phyloP scores from a whole-genome alignment of 208 protist genomes.

The Crithidia acanthocephali region DNA sequence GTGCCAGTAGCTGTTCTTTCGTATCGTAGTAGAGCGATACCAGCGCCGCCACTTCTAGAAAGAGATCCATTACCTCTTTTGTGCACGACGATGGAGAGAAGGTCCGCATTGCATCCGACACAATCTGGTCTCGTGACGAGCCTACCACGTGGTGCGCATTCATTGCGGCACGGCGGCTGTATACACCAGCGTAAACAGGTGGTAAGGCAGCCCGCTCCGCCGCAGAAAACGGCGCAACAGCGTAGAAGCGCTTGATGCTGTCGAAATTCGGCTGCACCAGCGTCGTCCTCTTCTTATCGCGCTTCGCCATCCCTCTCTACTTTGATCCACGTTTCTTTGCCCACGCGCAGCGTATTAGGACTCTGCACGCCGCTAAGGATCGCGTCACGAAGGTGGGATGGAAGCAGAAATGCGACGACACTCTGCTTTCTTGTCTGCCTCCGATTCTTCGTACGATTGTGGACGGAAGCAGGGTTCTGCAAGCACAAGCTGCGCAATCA shows the following conservation, averaged over 20 bases:
- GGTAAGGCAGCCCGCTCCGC: constrained; percentile 55
- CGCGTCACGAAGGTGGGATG: no score
- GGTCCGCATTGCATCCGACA: constrained; percentile 80
- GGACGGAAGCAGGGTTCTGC: no score
- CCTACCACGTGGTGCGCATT: constrained; percentile 71
- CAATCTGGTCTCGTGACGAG: constrained; percentile 63
- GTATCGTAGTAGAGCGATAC: constrained; percentile 86
- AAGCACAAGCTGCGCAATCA: no score
- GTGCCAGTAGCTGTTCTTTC: constrained; percentile 52
- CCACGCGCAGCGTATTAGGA: no score
- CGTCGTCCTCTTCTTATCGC: constrained; percentile 36
- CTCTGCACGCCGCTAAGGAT: no score
- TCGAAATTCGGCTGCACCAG: constrained; percentile 75
- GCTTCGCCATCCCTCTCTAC: constrained; percentile 34
- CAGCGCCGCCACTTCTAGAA: constrained; percentile 72
- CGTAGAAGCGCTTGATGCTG: constrained; percentile 79
- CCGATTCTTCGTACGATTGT: no score
- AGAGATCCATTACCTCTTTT: constrained; percentile 65
- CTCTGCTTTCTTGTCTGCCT: no score
- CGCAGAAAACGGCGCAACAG: constrained; percentile 47
- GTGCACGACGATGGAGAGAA: constrained; percentile 68
- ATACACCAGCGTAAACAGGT: constrained; percentile 57
- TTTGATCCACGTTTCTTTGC: not conserved
- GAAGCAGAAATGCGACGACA: no score
- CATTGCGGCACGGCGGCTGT: constrained; percentile 74